phyloP scores from a whole-genome alignment of 257 asterid species.

The Ophiorrhiza pumila region DNA sequence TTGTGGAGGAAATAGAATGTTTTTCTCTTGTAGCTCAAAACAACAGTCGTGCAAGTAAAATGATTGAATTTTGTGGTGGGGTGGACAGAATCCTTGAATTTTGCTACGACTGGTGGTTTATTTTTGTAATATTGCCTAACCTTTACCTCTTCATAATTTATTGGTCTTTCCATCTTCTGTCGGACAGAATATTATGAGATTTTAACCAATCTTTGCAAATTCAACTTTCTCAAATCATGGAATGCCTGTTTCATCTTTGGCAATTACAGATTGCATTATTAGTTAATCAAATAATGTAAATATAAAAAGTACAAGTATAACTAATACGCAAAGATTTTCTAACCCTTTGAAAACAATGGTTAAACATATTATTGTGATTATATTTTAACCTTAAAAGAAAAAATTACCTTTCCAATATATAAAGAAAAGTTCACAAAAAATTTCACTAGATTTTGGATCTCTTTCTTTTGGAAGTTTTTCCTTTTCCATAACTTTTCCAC shows the following conservation, averaged over 20 bases:
- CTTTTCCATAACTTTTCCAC: no score
- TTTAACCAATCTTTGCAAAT: background rate
- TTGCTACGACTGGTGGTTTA: background rate
- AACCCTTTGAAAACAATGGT: no score
- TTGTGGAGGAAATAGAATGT: background rate
- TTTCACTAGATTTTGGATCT: no score
- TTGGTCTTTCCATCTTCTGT: background rate
- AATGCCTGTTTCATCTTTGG: background rate
- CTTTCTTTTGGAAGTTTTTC: no score
- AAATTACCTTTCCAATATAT: no score
- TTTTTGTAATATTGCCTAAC: background rate
- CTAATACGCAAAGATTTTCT: no score
- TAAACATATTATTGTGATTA: no score
- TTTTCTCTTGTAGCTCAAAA: background rate
- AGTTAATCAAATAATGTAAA: no score
- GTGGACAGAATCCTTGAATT: background rate
- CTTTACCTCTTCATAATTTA: background rate
- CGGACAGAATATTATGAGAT: no score
- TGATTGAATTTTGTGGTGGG: background rate
- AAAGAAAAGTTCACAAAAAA: no score
- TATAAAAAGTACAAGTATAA: no score
- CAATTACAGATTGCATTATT: background rate
- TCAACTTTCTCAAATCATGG: background rate
- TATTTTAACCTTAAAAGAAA: no score
- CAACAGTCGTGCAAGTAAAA: constrained; percentile 1